Evolutionary conservation across 2,329 filamentous ascomycete species (phyloP), one percentile per base, ranked within the genome.

Genomic region (Blumeria graminis): DNA sequence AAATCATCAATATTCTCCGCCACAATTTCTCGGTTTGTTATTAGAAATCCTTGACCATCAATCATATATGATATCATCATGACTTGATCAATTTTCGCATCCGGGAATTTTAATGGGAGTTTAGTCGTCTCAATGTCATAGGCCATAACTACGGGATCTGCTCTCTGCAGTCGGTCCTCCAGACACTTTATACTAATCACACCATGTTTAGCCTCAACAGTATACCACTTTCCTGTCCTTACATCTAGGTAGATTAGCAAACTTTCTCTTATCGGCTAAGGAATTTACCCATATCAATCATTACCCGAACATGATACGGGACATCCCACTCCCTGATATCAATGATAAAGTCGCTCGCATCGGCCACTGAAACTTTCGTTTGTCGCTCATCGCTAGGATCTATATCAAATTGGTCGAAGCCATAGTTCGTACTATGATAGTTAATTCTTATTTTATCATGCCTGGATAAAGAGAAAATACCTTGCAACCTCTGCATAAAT

Each of bases 41-140:
- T 96, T 38, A 98, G 74, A 63, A 96, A 98, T 4, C 92, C 92
- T 69, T 94, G 89, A 0, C 92, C 93, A 63, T 98, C 92, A 64
- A 98, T 96, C 93, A 98, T 98, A 72, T 98, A 98, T 35, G 93
- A 98, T 68, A 98, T 90, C 92, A 98, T 98, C 89, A 98, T 98
- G 66, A 98, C 84, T 68, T 94, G 90, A 70, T 98, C 92, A 60
- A 94, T 82, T 3, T 88, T 78, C 1, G 92, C 82, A 66, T 98
- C 93, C 32, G 92, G 93, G 63, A 98, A 98, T 68, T 98, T 98
- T 56, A 98, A 74, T 1, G 93, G 92, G 14, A 92, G 74, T 66
- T 98, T 98, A 5, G 86, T 90, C 1, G 92, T 98, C 70, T 98
- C 92, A 65, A 98, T 98, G 80, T 98, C 92, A 70, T 82, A 98